These are phyloP conservation scores for Botryotinia globosa DNA, from an alignment of 2,329 filamentous ascomycete genomes.

Conservation along the genomic window DNA sequence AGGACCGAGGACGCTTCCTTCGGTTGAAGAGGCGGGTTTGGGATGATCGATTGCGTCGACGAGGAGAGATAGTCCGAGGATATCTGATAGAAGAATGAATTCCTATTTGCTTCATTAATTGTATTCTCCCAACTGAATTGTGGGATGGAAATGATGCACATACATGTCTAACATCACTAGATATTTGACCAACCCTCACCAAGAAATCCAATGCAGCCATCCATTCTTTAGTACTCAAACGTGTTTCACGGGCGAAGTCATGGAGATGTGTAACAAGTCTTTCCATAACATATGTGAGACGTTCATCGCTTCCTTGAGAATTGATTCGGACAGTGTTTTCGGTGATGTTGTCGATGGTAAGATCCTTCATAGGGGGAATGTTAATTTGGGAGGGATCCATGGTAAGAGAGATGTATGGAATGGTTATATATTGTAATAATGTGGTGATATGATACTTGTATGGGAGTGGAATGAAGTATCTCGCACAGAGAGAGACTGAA, in stretches of 20 bases:
- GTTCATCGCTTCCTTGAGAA: slow-evolving; percentile 61
- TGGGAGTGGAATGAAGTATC: background rate
- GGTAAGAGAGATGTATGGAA: background rate
- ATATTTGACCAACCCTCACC: slow-evolving; percentile 69
- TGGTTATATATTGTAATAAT: background rate
- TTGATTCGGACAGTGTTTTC: slow-evolving; percentile 74
- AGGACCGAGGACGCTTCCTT: slow-evolving; percentile 77
- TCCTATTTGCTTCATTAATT: slow-evolving; percentile 46
- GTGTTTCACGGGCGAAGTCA: slow-evolving; percentile 77
- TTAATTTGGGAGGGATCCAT: slow-evolving; percentile 29
- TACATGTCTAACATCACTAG: slow-evolving; percentile 69
- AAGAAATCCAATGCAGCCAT: slow-evolving; percentile 71
- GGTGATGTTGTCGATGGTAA: slow-evolving; percentile 78
- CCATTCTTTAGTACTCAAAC: slow-evolving; percentile 75
- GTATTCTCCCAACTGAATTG: background rate
- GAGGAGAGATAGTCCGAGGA: slow-evolving; percentile 74
- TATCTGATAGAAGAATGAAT: slow-evolving; percentile 79
- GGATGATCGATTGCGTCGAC: slow-evolving; percentile 83
- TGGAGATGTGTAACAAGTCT: slow-evolving; percentile 74
- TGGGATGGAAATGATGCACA: slow-evolving; percentile 28
- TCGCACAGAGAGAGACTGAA: background rate
- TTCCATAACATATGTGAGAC: slow-evolving; percentile 70
- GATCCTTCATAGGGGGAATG: slow-evolving; percentile 58
- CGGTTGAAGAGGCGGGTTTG: slow-evolving; percentile 66
- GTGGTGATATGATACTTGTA: background rate